These are phyloP conservation scores for Trichoderma gracile DNA, from an alignment of 2,329 filamentous ascomycete genomes.

Conservation along the genomic window DNA sequence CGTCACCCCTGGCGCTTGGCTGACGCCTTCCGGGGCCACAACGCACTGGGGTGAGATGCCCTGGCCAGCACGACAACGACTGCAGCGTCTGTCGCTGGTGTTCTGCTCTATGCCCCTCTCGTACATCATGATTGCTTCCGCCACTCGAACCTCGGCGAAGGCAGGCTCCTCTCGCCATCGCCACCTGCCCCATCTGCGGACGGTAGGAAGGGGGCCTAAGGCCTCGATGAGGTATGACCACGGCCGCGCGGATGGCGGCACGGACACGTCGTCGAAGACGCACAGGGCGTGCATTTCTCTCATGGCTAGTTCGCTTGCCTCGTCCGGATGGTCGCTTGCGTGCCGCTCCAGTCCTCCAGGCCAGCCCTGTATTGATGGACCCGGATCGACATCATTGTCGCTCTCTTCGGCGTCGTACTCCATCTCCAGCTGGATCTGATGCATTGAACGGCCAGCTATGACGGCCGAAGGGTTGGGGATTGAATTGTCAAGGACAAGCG, in stretches of 20 bases:
- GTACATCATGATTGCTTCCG: constrained; percentile 33
- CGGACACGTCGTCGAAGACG: constrained; percentile 29
- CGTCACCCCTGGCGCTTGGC: constrained; percentile 24
- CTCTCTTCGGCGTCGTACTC: constrained; percentile 31
- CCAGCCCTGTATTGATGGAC: constrained; percentile 27
- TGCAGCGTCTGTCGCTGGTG: constrained; percentile 29
- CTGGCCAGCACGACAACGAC: constrained; percentile 31
- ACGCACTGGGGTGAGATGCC: constrained; percentile 34
- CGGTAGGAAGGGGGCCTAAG: constrained; percentile 15
- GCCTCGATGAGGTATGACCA: constrained; percentile 26
- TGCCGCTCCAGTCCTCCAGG: constrained; percentile 23
- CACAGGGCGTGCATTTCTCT: constrained; percentile 31
- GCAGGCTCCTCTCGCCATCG: constrained; percentile 30
- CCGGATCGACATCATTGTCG: constrained; percentile 27
- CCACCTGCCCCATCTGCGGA: constrained; percentile 31
- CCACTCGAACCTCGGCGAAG: constrained; percentile 25
- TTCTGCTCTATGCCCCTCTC: constrained; percentile 31
- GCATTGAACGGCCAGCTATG: constrained; percentile 28
- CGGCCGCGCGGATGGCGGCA: constrained; percentile 23
- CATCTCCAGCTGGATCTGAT: constrained; percentile 32
- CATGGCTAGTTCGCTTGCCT: constrained; percentile 24
- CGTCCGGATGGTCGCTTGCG: constrained; percentile 20
- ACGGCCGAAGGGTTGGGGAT: constrained; percentile 23
- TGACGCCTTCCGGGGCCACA: constrained; percentile 27
- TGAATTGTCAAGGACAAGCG: constrained; percentile 27